Evolutionary conservation across 345 rosid genomes (phyloP).

Genomic region (Citrus cavaleriei): DNA sequence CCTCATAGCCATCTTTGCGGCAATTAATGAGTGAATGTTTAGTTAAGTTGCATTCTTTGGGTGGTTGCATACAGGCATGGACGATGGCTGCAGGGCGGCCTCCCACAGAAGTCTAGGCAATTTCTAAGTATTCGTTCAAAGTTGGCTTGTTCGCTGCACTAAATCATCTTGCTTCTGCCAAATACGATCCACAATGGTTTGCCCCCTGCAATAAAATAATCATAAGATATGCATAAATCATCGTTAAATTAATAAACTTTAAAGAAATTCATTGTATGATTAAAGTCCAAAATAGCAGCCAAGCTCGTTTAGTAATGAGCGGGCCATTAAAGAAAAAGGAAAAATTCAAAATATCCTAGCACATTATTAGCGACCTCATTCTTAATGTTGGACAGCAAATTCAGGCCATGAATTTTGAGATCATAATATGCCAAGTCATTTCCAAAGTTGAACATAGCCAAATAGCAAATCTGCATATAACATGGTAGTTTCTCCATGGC

Average conservation of each 20-base stretch:
- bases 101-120: not conserved
- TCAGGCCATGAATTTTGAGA: not conserved
- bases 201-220: not conserved
- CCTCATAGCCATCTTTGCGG: not conserved
- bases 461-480: slow-evolving; percentile 5
- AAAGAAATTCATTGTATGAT: too few species aligned
- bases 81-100: not conserved
- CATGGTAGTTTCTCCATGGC: not conserved
- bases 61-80: not conserved
- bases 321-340: too few species aligned
- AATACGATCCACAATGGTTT: not conserved
- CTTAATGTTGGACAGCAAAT: not conserved
- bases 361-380: not conserved
- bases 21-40: not conserved
- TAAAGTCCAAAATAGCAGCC: too few species aligned
- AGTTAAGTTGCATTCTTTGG: not conserved
- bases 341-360: too few species aligned
- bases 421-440: not conserved
- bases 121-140: not conserved
- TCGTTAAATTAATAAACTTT: too few species aligned
- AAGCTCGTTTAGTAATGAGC: too few species aligned
- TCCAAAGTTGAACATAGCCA: not conserved
- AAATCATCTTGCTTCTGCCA: slow-evolving; percentile 1
- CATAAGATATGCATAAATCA: too few species aligned
- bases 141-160: not conserved